Conservation (phyloP, 768 basidiomycete species). For the Boletellus sp. region DNA sequence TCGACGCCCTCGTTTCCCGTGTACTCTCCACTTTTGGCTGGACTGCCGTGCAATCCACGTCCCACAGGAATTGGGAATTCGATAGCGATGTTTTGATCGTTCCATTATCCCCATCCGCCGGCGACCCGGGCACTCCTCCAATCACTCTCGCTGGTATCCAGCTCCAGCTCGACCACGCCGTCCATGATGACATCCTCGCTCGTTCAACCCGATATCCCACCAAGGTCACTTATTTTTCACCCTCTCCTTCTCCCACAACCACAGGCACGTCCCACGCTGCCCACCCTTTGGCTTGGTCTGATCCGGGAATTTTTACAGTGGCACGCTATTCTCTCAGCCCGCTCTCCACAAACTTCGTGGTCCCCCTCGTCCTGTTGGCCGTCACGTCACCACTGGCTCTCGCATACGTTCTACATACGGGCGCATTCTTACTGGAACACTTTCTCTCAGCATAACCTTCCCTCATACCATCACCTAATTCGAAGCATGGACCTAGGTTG, state of each 20-base stretch:
- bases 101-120: slow-evolving; percentile 11
- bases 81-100: slow-evolving; percentile 25
- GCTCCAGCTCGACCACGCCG: slow-evolving; percentile 26
- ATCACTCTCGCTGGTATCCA: slow-evolving; percentile 19
- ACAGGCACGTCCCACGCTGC: slow-evolving; percentile 14
- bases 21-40: slow-evolving; percentile 46
- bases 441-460: slow-evolving; percentile 9
- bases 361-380: slow-evolving; percentile 14
- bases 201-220: slow-evolving; percentile 24
- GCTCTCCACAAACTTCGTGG: slow-evolving; percentile 12
- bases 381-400: slow-evolving; percentile 17
- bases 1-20: slow-evolving; percentile 42
- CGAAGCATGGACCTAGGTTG: slow-evolving; percentile 15
- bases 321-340: slow-evolving; percentile 6
- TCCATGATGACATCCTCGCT: slow-evolving; percentile 23
- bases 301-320: slow-evolving; percentile 6
- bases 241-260: slow-evolving; percentile 9
- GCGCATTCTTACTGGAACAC: neutral
- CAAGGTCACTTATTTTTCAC: slow-evolving; percentile 25
- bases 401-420: slow-evolving; percentile 13
- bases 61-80: slow-evolving; percentile 26
- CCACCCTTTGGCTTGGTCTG: neutral
- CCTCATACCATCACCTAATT: slow-evolving; percentile 4
- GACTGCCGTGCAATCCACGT: slow-evolving; percentile 15
- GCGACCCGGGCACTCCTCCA: neutral